A percentile compares a stretch with the other conserved stretches of the same genome.
Evolutionary conservation across 1,284 basidiomycete genomes (phyloP).

Genomic region (Cystobasidium pallidum): DNA sequence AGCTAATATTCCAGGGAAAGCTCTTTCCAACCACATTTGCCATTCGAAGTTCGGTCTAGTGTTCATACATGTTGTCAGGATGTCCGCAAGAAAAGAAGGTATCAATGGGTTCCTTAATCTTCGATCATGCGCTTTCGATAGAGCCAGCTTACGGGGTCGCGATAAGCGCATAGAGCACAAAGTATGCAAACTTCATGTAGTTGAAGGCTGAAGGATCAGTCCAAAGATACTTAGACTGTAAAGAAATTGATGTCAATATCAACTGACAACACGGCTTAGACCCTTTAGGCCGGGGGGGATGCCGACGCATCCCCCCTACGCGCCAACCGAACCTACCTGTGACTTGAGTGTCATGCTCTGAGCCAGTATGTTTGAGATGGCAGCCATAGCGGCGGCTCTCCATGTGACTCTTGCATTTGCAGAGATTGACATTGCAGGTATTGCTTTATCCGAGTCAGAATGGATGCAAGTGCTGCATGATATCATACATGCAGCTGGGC

Average conservation of each 20-base stretch:
- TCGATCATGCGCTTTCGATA: neutral
- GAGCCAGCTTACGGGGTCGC: constrained; percentile 64
- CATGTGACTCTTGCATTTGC: constrained; percentile 7
- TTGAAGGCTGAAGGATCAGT: constrained; percentile 12
- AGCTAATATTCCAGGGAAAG: constrained; percentile 12
- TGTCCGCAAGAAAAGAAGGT: neutral
- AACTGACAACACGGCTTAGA: too few species aligned
- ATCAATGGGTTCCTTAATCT: neutral
- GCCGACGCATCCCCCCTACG: too few species aligned
- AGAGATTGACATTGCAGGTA: constrained; percentile 1
- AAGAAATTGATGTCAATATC: too few species aligned
- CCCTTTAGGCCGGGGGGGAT: too few species aligned
- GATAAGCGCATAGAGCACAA: constrained; percentile 33
- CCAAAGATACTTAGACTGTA: constrained; percentile 13
- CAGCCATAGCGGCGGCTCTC: constrained; percentile 31
- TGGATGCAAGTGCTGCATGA: neutral
- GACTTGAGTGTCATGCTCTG: constrained; percentile 23
- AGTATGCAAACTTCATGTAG: constrained; percentile 12
- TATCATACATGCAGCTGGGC: neutral
- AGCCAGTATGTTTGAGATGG: constrained; percentile 32
- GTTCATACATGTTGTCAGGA: neutral
- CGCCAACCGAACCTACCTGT: neutral
- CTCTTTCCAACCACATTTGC: constrained; percentile 32
- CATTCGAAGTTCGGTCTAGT: constrained; percentile 26
- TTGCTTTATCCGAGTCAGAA: neutral